These are phyloP conservation scores for Limnomonas spitsbergensis DNA, from an alignment of 139 green algal genomes.

Conservation along the genomic window DNA sequence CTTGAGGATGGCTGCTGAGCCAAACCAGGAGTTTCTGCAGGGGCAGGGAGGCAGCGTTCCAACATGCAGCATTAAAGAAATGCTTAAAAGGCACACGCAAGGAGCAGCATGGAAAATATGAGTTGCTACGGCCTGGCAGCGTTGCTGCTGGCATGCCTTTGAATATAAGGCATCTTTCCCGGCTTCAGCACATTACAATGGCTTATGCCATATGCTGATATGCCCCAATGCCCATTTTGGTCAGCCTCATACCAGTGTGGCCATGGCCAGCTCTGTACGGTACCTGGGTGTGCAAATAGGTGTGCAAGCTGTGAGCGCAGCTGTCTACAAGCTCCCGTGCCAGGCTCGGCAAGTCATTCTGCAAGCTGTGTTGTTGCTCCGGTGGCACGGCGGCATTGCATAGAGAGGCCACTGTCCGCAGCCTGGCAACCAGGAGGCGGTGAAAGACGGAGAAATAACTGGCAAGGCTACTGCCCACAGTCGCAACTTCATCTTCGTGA, in stretches of 20 bases:
- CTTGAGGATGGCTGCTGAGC: slow-evolving; percentile 2
- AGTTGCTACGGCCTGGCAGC: background rate
- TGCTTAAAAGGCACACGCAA: background rate
- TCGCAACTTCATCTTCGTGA: slow-evolving; percentile 56
- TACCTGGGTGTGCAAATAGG: slow-evolving; percentile 65
- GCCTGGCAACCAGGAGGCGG: slow-evolving; percentile 8
- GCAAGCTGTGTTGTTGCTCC: background rate
- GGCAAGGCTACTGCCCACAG: slow-evolving; percentile 56
- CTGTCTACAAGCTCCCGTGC: slow-evolving; percentile 49
- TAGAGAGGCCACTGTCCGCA: slow-evolving; percentile 1
- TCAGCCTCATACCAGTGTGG: too few species aligned
- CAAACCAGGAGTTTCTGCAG: slow-evolving; percentile 22
- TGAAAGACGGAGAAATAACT: slow-evolving; percentile 59
- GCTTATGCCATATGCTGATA: too few species aligned
- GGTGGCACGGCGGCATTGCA: background rate
- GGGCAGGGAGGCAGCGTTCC: background rate
- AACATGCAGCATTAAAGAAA: too few species aligned
- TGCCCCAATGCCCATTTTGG: too few species aligned
- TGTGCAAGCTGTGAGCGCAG: slow-evolving; percentile 60
- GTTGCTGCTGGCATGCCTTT: too few species aligned
- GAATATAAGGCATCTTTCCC: too few species aligned
- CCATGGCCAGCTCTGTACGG: background rate
- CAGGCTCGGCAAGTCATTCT: slow-evolving; percentile 23
- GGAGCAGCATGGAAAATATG: background rate
- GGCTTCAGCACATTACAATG: too few species aligned